phyloP scores from a whole-genome alignment of 495 filamentous ascomycete genomes.

The Cryomyces minteri region DNA sequence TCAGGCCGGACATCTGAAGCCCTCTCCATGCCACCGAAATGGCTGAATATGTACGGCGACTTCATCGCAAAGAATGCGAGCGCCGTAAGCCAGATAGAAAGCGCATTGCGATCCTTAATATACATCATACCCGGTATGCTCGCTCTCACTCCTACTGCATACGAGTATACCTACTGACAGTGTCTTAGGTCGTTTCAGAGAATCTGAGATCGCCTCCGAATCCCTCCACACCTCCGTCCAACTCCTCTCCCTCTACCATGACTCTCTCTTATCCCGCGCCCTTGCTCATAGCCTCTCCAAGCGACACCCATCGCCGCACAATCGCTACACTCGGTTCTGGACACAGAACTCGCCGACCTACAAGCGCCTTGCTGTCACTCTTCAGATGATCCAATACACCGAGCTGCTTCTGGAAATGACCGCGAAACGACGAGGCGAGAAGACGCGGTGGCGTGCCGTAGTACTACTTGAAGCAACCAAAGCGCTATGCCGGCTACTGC shows the following conservation, averaged over 20 bases:
- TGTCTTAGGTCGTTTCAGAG: constrained; percentile 61
- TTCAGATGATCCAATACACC: constrained; percentile 85
- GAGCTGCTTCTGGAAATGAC: constrained; percentile 77
- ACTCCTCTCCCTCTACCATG: constrained; percentile 85
- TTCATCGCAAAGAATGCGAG: constrained; percentile 90
- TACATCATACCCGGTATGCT: constrained; percentile 83
- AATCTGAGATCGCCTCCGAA: constrained; percentile 88
- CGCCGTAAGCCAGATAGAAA: constrained; percentile 86
- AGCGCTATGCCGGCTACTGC: constrained; percentile 63
- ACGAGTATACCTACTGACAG: constrained; percentile 5
- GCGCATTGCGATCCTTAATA: constrained; percentile 71
- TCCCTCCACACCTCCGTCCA: constrained; percentile 77
- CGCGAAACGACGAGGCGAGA: constrained; percentile 71
- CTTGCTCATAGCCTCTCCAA: constrained; percentile 25
- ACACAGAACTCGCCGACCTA: constrained; percentile 56
- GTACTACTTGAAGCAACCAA: constrained; percentile 74
- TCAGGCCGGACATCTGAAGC: constrained; percentile 9
- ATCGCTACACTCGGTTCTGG: constrained; percentile 86
- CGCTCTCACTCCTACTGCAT: not conserved
- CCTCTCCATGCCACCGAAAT: constrained; percentile 44
- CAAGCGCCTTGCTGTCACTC: constrained; percentile 51
- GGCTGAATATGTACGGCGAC: constrained; percentile 64
- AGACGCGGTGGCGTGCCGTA: constrained; percentile 74
- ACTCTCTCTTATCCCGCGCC: constrained; percentile 62
- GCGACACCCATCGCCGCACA: constrained; percentile 50